Conservation (phyloP, 2,329 filamentous ascomycete genomes). For the Xylariaceae sp. region DNA sequence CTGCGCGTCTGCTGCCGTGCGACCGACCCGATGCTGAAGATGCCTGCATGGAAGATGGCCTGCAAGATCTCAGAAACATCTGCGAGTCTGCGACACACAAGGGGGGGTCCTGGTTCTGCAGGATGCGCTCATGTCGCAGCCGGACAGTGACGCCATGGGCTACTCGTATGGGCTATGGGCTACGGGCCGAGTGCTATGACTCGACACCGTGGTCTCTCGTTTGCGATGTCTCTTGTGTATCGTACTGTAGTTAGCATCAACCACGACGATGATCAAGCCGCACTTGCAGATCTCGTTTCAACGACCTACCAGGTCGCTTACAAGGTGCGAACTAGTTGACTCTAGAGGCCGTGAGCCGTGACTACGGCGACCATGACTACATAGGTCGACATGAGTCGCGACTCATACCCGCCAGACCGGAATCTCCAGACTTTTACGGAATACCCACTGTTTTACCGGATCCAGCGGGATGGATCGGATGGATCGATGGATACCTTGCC, state of each 20-base stretch:
- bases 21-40: slow-evolving; percentile 10
- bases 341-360: too few relatives aligned
- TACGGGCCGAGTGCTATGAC: too few relatives aligned
- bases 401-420: not conserved
- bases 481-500: not conserved
- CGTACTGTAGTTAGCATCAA: too few relatives aligned
- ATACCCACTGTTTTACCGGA: not conserved
- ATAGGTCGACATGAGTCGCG: not conserved
- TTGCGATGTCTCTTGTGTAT: too few relatives aligned
- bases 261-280: too few relatives aligned
- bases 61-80: slow-evolving; percentile 3
- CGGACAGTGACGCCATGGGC: not conserved
- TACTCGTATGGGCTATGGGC: not conserved
- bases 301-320: too few relatives aligned
- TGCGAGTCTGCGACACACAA: not conserved
- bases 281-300: too few relatives aligned
- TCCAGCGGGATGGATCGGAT: not conserved
- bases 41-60: slow-evolving; percentile 13
- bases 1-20: slow-evolving; percentile 11
- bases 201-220: not conserved
- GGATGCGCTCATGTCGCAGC: not conserved
- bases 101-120: not conserved
- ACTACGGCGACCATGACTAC: too few relatives aligned
- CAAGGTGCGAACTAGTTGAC: too few relatives aligned
- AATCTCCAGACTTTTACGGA: not conserved